These are phyloP conservation scores for Hibiscus mutabilis DNA, from an alignment of 345 rosid genomes.

Conservation along the genomic window DNA sequence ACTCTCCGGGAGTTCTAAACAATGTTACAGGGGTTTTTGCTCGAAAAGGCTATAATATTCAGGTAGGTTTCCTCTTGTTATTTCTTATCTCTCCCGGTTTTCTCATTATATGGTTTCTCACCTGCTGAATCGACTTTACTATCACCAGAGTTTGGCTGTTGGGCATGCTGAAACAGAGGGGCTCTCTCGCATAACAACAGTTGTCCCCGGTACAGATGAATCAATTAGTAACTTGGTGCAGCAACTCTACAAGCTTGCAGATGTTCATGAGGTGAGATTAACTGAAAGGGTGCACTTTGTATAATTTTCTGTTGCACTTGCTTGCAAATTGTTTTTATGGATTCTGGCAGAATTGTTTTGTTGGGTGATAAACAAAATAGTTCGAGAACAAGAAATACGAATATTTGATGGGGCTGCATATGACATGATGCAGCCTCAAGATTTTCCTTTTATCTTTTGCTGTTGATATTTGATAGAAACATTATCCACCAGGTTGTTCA, in stretches of 20 bases:
- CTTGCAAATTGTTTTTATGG: neutral
- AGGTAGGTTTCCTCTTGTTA: slow-evolving; percentile 26
- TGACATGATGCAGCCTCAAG: too few species aligned
- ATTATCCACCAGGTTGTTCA: neutral
- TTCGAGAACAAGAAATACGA: neutral
- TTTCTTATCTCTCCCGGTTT: slow-evolving; percentile 5
- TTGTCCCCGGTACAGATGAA: slow-evolving; percentile 60
- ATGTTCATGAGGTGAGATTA: slow-evolving; percentile 60
- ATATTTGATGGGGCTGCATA: neutral
- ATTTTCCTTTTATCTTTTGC: neutral
- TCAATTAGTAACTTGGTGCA: slow-evolving; percentile 56
- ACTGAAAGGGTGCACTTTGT: neutral
- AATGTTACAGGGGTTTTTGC: slow-evolving; percentile 64
- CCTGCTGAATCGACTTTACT: slow-evolving; percentile 7
- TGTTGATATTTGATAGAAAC: neutral
- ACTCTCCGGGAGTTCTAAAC: slow-evolving; percentile 65
- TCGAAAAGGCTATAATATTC: slow-evolving; percentile 69
- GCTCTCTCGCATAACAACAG: slow-evolving; percentile 55
- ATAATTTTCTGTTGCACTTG: neutral
- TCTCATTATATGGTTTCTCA: neutral
- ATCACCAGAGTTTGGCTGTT: slow-evolving; percentile 59
- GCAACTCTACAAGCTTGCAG: slow-evolving; percentile 52
- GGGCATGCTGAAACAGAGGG: slow-evolving; percentile 62
- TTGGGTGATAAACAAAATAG: neutral
- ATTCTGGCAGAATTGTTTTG: too few species aligned